Base-by-base conservation (phyloP, 768 basidiomycete species). In the Phallus indusiatus region DNA sequence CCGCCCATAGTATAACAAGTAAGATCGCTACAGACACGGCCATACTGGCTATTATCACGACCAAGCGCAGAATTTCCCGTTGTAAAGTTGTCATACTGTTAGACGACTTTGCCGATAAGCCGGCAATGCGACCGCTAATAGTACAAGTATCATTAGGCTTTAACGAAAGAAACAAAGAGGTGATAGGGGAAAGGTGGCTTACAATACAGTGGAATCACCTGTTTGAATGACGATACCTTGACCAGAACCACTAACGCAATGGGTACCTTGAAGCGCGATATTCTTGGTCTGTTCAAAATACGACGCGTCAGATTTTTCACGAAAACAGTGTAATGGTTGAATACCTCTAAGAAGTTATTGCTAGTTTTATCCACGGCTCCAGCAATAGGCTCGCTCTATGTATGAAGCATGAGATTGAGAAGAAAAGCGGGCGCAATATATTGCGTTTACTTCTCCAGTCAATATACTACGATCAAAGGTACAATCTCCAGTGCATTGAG, bases 371-470 rank as follows among this genome's bases (percentile, higher is more conserved):
- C 67, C n/a, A 70, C 47, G 1, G 69, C 69, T 63, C 14, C 66
- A 63, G 65, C 69, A 65, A 63, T 68, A 16, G 59, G 53, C 16
- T 55, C 54, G 24, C 60, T 60, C 59, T n/a, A n/a, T n/a, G n/a
- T 67, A 67, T 63, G 47, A 46, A 54, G 17, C 28, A 28, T 28
- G 7, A 48, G 67, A 67, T 59, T 1, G 72, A 63, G 64, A 68
- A 67, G 55, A n/a, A n/a, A 66, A 42, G 66, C 61, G n/a, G 65
- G 12, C 64, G 35, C n/a, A n/a, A n/a, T n/a, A n/a, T n/a, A n/a
- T n/a, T n/a, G n/a, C n/a, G n/a, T n/a, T 70, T 62, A 79, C 79
- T 69, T 83, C 82, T 16, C 82, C 82, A 5, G 85, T 87, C n/a
- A 87, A 73, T 42, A 86, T 76, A 34, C 81, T 78, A 33, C 83